A percentile compares a stretch with the other conserved stretches of the same genome.
Conservation (phyloP, 2,329 filamentous ascomycete genomes). For the Diaporthe humulicola region DNA sequence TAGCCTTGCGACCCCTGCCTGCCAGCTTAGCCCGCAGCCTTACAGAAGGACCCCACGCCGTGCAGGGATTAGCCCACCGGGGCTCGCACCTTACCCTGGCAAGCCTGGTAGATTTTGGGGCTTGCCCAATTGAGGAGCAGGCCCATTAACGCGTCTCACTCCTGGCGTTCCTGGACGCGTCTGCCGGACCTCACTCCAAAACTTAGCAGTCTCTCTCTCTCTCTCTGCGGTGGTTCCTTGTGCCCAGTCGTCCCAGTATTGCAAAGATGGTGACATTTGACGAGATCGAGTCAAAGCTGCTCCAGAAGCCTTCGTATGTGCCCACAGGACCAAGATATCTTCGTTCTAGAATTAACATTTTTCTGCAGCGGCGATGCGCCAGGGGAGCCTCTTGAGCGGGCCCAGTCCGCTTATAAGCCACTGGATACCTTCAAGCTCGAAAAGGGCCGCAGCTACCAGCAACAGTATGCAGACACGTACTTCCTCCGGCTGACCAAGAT, state of each 20-base stretch:
- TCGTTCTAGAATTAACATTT: constrained; percentile 37
- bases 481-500: constrained; percentile 90
- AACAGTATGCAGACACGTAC: constrained; percentile 98
- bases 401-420: constrained; percentile 75
- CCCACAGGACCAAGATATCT: neutral
- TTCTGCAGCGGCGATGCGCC: constrained; percentile 51
- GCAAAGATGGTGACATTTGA: constrained; percentile 60
- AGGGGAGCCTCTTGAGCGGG: constrained; percentile 60
- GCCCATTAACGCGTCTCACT: constrained; percentile 33
- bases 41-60: constrained; percentile 34
- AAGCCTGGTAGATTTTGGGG: neutral
- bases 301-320: constrained; percentile 64
- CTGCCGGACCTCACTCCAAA: constrained; percentile 29
- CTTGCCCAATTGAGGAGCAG: neutral
- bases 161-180: constrained; percentile 34
- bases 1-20: constrained; percentile 31
- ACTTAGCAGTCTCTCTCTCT: neutral
- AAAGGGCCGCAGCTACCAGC: constrained; percentile 82
- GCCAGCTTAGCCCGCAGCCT: constrained; percentile 15
- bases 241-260: constrained; percentile 32
- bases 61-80: neutral
- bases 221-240: neutral
- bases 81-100: neutral
- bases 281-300: constrained; percentile 57
- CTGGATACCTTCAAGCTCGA: constrained; percentile 81